Base-by-base conservation (phyloP, 768 basidiomycete species). In the Pseudohyphozyma bogoriensis region DNA sequence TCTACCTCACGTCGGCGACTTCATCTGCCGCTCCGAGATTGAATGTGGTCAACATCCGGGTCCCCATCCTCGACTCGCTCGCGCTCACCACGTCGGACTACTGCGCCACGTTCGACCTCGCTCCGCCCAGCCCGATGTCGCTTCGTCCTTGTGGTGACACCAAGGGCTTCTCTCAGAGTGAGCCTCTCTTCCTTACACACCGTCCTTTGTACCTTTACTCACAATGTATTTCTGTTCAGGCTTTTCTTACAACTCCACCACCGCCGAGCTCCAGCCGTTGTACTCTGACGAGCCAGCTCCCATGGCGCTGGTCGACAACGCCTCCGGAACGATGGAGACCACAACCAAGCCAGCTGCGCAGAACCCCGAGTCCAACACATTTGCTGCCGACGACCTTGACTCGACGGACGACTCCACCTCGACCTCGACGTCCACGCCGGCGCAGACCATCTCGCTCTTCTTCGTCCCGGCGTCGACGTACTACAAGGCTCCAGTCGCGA, bases 51-150 rank as follows among this genome's bases (percentile, higher is more conserved):
- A 59, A 58, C 54, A 59, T 68, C 26, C 64, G 64, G 29, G 56
- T 68, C 22, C 64, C 67, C 5, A 64, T 68, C 33, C 64, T 66
- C 54, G 62, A 68, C 57, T 55, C 58, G 33, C 51, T 60, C 33
- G 55, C 35, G 20, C 59, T 63, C 35, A 31, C 29, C 31, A 53
- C 59, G 16, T 55, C 49, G 47, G 67, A 68, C 54, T 68, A 66
- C 56, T 68, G 67, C 54, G 67, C 67, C 12, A 66, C 67, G 37
- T 68, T 68, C 58, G 64, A 63, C 35, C 54, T 63, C 40, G 55
- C 50, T 12, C 67, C 67, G 29, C 67, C 67, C 10, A 54, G 45
- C 4, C 67, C 67, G 29, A 39, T 68, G 22, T 56, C 64, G 28
- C 62, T 68, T 58, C 35, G 44, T 1, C 61, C 63, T 24, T 66